Conservation (phyloP, 192 early-diverging fungal species). For the Backusella liffmaniae region DNA sequence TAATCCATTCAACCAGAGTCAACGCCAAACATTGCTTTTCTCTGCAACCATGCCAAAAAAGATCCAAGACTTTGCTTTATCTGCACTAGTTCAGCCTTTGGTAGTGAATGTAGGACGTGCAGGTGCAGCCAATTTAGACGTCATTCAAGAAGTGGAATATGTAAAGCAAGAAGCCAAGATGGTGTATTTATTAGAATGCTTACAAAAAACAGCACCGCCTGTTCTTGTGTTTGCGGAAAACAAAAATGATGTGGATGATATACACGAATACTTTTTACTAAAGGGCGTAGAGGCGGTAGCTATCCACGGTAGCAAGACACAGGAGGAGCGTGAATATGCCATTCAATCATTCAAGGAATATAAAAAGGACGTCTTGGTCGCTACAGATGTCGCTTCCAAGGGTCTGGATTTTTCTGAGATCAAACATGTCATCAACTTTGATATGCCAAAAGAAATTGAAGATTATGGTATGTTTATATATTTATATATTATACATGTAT, state of each 20-base stretch:
- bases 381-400: constrained; percentile 96
- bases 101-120: constrained; percentile 98
- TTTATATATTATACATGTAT: not conserved
- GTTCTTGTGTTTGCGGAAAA: constrained; percentile 97
- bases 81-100: constrained; percentile 84
- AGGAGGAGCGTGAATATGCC: constrained; percentile 97
- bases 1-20: constrained; percentile 42
- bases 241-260: constrained; percentile 99
- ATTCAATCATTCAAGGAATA: constrained; percentile 86
- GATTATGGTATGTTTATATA: constrained; percentile 74
- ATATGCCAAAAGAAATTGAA: constrained; percentile 99
- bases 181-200: constrained; percentile 89
- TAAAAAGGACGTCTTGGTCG: constrained; percentile 94
- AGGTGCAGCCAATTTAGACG: constrained; percentile 94
- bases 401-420: constrained; percentile 95
- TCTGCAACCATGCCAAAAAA: constrained; percentile 92
- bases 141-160: constrained; percentile 97
- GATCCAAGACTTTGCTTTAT: constrained; percentile 94
- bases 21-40: constrained; percentile 96
- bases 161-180: constrained; percentile 96
- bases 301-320: constrained; percentile 95
- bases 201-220: constrained; percentile 97
- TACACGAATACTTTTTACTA: constrained; percentile 92
- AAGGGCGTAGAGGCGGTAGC: constrained; percentile 95
- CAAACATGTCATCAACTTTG: constrained; percentile 98